Percentiles rank a stretch among this genome's conserved stretches.
Evolutionary conservation across 805 yeast genomes (phyloP).

Genomic region (Monosporozyma siamensis): DNA sequence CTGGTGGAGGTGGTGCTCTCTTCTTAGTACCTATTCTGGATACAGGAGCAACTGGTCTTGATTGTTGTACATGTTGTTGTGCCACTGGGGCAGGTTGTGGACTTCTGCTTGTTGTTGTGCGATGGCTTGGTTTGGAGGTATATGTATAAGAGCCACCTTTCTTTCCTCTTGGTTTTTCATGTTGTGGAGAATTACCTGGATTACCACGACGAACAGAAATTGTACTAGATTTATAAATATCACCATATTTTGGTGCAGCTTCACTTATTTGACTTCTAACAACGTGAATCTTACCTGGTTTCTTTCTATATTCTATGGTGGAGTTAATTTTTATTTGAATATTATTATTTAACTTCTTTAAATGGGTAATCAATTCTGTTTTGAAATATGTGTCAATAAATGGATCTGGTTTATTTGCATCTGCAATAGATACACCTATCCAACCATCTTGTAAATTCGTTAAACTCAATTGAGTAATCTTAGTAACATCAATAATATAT

Average conservation of each 20-base stretch:
- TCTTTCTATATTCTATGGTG: slow-evolving; percentile 75
- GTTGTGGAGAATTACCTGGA: slow-evolving; percentile 63
- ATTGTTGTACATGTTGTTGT: slow-evolving; percentile 11
- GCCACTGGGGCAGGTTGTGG: slow-evolving; percentile 7
- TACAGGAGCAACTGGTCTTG: slow-evolving; percentile 21
- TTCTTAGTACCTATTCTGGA: slow-evolving; percentile 22
- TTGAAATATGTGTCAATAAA: slow-evolving; percentile 75
- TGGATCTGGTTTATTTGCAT: slow-evolving; percentile 55
- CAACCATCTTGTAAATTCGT: slow-evolving; percentile 85
- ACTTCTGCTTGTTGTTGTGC: slow-evolving; percentile 9
- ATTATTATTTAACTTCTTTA: slow-evolving; percentile 51
- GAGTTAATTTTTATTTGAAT: slow-evolving; percentile 59
- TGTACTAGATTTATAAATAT: slow-evolving; percentile 78
- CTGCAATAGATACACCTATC: slow-evolving; percentile 48
- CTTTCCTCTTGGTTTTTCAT: slow-evolving; percentile 63
- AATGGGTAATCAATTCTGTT: slow-evolving; percentile 75
- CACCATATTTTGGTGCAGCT: slow-evolving; percentile 58
- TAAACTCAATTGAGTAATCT: slow-evolving; percentile 54
- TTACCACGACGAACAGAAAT: slow-evolving; percentile 74
- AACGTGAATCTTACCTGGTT: slow-evolving; percentile 69
- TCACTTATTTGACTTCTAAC: slow-evolving; percentile 61
- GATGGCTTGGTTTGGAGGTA: slow-evolving; percentile 2
- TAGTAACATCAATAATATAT: slow-evolving; percentile 46
- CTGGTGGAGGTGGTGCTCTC: slow-evolving; percentile 32
- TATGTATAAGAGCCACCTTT: slow-evolving; percentile 9